Evolutionary conservation across 2,329 filamentous ascomycete genomes (phyloP), one percentile per base, ranked within the genome.

Genomic region (Amphichorda felina): DNA sequence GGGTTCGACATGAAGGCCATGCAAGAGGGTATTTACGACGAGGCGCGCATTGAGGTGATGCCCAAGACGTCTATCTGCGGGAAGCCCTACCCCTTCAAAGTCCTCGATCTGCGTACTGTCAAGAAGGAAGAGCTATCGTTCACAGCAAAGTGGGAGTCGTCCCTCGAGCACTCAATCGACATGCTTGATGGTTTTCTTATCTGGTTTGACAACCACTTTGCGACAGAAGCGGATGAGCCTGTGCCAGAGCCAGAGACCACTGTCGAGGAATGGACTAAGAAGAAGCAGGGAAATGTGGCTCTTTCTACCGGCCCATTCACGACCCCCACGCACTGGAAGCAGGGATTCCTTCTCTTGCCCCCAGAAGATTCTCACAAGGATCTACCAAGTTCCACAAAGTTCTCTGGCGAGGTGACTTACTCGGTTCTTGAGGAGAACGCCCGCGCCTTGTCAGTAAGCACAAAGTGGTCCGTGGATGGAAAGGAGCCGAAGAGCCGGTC

Each of bases 151-250:
- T 93, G 86, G 63, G 54, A 69, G 37, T 70, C 77, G 8, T 70
- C 63, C 13, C 51, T 91, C 5, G 68, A 64, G 2, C 60, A 69
- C 30, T 72, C 81, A 41, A 64, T 80, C 37, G 75, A 82, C 40
- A 63, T 67, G 2, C 62, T 95, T n/a, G 86, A 95, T 51, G 89
- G 85, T 4, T 94, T 87, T 56, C 68, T 86, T 11, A 72, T 94
- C 45, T 95, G 88, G 85, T 95, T 95, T 53, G 89, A 96, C 55
- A 89, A 82, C 17, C 91, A 91, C 65, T 95, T 95, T 59, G 73
- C 82, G 44, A 75, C 78, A 8, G 70, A 72, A 0, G 62, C 69
- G 25, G 60, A 67, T 25, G 60, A 67, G 21, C 59, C 65, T 16
- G 61, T 75, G 32, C 63, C 67, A 8, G 43, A 63, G 8, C 59